These are phyloP conservation scores for Blastocystis sp. DNA, from an alignment of 352 stramenopile genomes.

Conservation along the genomic window DNA sequence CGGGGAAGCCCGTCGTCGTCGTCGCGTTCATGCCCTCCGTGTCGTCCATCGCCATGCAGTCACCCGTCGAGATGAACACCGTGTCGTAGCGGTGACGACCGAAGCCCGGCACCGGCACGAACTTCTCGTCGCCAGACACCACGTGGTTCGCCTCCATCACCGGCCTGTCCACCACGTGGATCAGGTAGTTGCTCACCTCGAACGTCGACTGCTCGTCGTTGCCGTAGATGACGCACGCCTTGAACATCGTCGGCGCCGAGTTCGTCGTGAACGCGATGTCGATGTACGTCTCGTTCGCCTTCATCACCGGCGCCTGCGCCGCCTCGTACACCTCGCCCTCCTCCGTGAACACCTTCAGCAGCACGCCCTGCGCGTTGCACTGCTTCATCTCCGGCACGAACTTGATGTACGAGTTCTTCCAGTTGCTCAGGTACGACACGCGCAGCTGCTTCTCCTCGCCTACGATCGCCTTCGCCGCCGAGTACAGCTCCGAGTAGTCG, in stretches of 20 bases:
- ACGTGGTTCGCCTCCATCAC: constrained; percentile 10
- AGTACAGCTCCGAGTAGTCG: constrained; percentile 66
- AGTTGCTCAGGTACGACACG: constrained; percentile 9
- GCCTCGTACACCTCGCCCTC: neutral
- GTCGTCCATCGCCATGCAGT: constrained; percentile 19
- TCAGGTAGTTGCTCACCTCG: constrained; percentile 14
- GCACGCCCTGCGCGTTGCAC: constrained; percentile 7
- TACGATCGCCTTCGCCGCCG: constrained; percentile 46
- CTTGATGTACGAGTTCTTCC: constrained; percentile 7
- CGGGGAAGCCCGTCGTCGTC: neutral
- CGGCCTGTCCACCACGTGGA: constrained; percentile 16
- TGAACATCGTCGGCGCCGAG: constrained; percentile 55
- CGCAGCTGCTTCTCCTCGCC: constrained; percentile 12
- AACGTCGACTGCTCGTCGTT: constrained; percentile 4
- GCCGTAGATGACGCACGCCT: constrained; percentile 43
- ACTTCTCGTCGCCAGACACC: constrained; percentile 46
- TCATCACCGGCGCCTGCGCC: neutral
- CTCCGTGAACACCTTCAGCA: neutral
- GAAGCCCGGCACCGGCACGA: constrained; percentile 20
- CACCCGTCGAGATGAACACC: constrained; percentile 43
- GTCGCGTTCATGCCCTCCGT: constrained; percentile 52
- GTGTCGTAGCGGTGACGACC: constrained; percentile 27
- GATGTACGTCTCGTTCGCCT: constrained; percentile 25
- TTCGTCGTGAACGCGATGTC: constrained; percentile 56
- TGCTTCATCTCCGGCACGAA: constrained; percentile 2